Base-by-base conservation (phyloP, 139 green algal genomes). In the Chlorella sp. region DNA sequence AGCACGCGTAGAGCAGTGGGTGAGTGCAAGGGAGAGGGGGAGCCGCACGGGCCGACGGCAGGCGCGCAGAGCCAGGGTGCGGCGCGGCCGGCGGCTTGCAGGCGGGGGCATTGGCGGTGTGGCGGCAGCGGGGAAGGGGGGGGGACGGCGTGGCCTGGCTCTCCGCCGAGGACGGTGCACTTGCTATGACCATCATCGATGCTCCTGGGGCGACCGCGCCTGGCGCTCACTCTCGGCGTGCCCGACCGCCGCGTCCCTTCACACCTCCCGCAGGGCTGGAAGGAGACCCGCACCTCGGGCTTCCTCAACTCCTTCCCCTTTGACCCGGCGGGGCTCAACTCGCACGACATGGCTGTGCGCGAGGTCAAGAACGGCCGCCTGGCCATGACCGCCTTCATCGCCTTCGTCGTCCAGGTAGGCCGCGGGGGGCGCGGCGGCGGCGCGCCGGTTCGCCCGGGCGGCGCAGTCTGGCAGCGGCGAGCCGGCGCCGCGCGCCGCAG, bases 241-340 rank as follows among this genome's bases (percentile, higher is more conserved):
- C 51, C 27, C 56, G 29, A 63, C 56, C 29, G 11, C 56, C 14
- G 29, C 29, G 56, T 62, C 65, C 50, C n/a, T n/a, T n/a, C n/a
- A n/a, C n/a, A n/a, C n/a, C n/a, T n/a, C n/a, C n/a, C n/a, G n/a
- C 80, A 95, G 77, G 87, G 86, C 80, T 98, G 87, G 83, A 95
- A 95, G 84, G 89, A 91, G 77, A 91, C 86, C 42, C 87, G 89
- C 36, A 68, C 70, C 56, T 46, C 27, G 11, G 86, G 87, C 65
- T 67, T 90, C 46, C 51, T 83, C 36, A 82, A 86, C 69, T 50
- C 69, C 65, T 91, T 88, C 83, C 87, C 87, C 68, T 89, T 86
- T 62, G 80, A 86, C 70, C 80, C 74, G 31, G 76, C 76, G 73
- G 83, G 83, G 51, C 77, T 88, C 83, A 81, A 86, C 77, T 84